Evolutionary conservation across 768 basidiomycete species (phyloP), one percentile per base, ranked within the genome.

Genomic region (Boletus sp.): DNA sequence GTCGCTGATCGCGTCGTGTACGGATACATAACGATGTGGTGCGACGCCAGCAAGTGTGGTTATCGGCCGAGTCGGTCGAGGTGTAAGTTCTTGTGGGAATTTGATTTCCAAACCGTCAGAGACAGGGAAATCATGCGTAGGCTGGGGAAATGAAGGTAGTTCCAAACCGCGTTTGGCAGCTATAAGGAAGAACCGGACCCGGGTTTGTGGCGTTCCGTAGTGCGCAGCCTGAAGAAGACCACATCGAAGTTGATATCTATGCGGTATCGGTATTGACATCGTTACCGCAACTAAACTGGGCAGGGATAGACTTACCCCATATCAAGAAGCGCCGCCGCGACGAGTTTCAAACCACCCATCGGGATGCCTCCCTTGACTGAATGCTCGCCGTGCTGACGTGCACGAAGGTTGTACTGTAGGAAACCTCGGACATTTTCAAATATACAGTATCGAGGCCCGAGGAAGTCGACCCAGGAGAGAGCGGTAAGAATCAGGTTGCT

Each of bases 1-100:
- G 64, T 93, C 90, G 3, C 77, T 73, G 46, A 92, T 89, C 1
- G 90, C 88, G 64, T 90, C 88, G 21, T 80, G 78, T 39, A 90
- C 78, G 0, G 82, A 80, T 21, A 90, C 81, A 58, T 74, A 74
- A 8, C 71, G 73, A 64, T 85, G 82, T 0, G 80, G 79, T 1
- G 83, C 84, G 2, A 75, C 76, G 0, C 88, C 88, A 21, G 60
- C 54, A 4, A 69, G 62, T 0, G 76, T 74, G 13, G 71, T 72
- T 17, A 88, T 78, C 0, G 83, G 80, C 4, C 58, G 62, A 25
- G 83, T 78, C 0, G 83, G 80, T 4, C 58, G 62, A 27, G 83
- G 67, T 2, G 40, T 6, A 7, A 53, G 60, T 1, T 72, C 76
- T 32, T 75, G 75, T 4, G 79, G 73, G 33, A 85, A 68, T 43